These are phyloP conservation scores for Gyrodon lividus DNA, from an alignment of 768 basidiomycete genomes.

Conservation along the genomic window DNA sequence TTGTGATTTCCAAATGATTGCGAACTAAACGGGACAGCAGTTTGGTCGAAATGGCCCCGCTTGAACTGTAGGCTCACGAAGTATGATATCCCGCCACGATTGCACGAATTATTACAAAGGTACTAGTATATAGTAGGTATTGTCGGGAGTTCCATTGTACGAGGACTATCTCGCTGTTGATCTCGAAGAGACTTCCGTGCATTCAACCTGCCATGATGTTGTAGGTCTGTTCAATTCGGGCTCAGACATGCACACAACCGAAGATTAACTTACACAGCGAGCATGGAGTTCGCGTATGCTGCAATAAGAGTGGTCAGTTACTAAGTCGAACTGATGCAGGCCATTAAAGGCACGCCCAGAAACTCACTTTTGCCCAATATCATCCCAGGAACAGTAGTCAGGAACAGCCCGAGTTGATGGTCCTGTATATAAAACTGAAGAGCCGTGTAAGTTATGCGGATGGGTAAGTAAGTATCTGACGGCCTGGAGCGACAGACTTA, in stretches of 20 bases:
- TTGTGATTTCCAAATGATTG: no score
- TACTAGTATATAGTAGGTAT: conserved; percentile 12
- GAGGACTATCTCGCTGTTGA: not conserved
- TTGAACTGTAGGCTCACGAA: no score
- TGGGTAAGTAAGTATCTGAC: not conserved
- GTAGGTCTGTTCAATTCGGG: not conserved
- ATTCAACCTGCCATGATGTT: conserved; percentile 12
- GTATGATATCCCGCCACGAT: no score
- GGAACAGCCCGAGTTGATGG: not conserved
- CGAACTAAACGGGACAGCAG: no score
- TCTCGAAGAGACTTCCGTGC: conserved; percentile 19
- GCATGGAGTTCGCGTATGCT: conserved; percentile 27
- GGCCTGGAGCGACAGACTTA: not conserved
- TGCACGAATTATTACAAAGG: no score
- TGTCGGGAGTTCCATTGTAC: conserved; percentile 18
- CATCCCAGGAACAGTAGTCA: conserved; percentile 9
- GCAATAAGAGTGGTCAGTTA: not conserved
- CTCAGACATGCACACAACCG: not conserved
- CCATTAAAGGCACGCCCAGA: not conserved
- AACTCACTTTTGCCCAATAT: conserved; percentile 21
- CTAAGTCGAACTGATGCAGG: no score
- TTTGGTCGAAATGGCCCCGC: no score
- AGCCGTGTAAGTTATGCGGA: not conserved
- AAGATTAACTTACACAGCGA: conserved; percentile 20
- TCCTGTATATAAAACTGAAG: conserved; percentile 18